A percentile compares a stretch with the other conserved stretches of the same genome.
Conservation (phyloP, 2,329 filamentous ascomycete species). For the Davidsoniella neocaledoniae region DNA sequence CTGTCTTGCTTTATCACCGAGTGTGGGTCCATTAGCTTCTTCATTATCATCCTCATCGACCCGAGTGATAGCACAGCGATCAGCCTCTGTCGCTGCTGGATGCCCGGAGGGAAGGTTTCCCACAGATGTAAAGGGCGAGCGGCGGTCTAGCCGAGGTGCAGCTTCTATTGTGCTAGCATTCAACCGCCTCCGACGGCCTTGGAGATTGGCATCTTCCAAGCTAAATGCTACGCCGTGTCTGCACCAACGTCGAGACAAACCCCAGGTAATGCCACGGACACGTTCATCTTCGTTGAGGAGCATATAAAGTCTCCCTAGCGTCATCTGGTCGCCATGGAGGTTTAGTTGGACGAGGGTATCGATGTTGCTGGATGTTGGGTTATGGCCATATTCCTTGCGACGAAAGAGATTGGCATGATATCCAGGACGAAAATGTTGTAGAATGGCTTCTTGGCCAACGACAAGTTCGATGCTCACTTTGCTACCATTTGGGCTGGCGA, state of each 20-base stretch:
- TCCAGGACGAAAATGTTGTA: constrained; percentile 11
- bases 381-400: constrained; percentile 8
- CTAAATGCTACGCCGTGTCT: constrained; percentile 10
- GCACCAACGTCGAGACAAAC: constrained; percentile 13
- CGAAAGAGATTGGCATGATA: constrained; percentile 11
- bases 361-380: background rate
- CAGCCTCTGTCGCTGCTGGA: too few relatives aligned
- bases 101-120: too few relatives aligned
- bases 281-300: constrained; percentile 27
- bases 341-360: constrained; percentile 17
- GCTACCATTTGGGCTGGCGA: constrained; percentile 11
- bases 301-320: constrained; percentile 18
- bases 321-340: constrained; percentile 20
- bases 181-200: background rate
- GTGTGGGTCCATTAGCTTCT: background rate
- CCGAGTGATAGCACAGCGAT: background rate
- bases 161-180: background rate
- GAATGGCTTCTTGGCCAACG: constrained; percentile 7
- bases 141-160: background rate
- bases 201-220: constrained; percentile 10
- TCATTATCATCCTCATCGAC: background rate
- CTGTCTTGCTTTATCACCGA: background rate
- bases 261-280: constrained; percentile 19
- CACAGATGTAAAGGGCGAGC: background rate
- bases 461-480: constrained; percentile 12